Evolutionary conservation across 2,329 filamentous ascomycete species (phyloP).

Genomic region (Xylariaceae sp.): DNA sequence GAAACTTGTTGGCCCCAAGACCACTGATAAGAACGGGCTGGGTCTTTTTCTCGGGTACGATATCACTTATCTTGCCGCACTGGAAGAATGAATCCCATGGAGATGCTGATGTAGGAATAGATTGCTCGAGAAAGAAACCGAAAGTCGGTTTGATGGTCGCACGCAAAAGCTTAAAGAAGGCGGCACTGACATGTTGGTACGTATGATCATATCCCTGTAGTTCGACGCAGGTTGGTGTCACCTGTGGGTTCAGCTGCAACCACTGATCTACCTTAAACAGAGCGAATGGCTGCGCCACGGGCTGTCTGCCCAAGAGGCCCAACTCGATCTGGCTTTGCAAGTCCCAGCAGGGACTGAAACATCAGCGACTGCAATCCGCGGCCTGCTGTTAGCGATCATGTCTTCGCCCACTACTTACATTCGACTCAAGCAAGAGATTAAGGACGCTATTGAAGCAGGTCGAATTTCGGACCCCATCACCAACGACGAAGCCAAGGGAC

Average conservation of each 20-base stretch:
- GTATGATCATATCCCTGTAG: no score
- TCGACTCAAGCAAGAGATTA: conserved; percentile 13
- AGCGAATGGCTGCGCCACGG: conserved; percentile 21
- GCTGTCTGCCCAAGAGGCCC: conserved; percentile 13
- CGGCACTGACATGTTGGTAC: background rate
- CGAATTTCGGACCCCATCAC: conserved; percentile 14
- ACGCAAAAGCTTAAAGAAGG: conserved; percentile 9
- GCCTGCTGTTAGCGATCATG: conserved; percentile 12
- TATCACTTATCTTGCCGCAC: no score
- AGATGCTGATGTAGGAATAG: no score
- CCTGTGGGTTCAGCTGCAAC: no score
- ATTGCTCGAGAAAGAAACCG: background rate
- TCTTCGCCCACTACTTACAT: conserved; percentile 9
- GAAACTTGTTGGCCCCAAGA: conserved; percentile 18
- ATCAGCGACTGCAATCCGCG: conserved; percentile 12
- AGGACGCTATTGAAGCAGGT: conserved; percentile 5
- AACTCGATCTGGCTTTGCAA: conserved; percentile 17
- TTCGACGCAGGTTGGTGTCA: no score
- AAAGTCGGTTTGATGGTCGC: conserved; percentile 11
- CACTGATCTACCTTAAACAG: conserved; percentile 1
- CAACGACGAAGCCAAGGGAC: conserved; percentile 14
- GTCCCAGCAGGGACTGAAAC: conserved; percentile 17
- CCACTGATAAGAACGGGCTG: conserved; percentile 20
- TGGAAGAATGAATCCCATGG: no score
- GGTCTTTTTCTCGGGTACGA: conserved; percentile 20